These are phyloP conservation scores for Daldinia concentrica DNA, from an alignment of 495 filamentous ascomycete species.

Conservation along the genomic window DNA sequence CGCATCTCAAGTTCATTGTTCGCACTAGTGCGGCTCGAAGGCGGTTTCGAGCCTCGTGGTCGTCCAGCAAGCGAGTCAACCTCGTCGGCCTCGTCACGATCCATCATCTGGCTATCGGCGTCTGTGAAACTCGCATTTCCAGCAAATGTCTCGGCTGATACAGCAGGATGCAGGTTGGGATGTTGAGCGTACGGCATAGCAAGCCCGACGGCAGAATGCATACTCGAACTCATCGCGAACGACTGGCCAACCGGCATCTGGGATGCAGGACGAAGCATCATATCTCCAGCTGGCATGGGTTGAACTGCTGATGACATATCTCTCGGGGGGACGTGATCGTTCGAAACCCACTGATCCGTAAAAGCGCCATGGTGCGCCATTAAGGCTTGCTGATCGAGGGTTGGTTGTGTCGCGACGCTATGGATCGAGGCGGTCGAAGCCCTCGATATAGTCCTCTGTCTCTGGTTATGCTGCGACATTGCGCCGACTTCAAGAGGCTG, in stretches of 20 bases:
- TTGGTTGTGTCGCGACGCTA: slow-evolving; percentile 72
- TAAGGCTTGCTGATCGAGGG: slow-evolving; percentile 65
- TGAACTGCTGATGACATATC: slow-evolving; percentile 47
- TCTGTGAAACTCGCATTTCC: slow-evolving; percentile 70
- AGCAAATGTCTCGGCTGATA: slow-evolving; percentile 62
- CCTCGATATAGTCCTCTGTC: slow-evolving; percentile 76
- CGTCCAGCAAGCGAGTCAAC: slow-evolving; percentile 61
- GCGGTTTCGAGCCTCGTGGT: slow-evolving; percentile 65
- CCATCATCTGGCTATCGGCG: slow-evolving; percentile 71
- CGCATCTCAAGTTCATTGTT: slow-evolving; percentile 93
- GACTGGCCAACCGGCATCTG: slow-evolving; percentile 63
- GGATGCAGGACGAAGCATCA: slow-evolving; percentile 67
- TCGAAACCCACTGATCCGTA: slow-evolving; percentile 62
- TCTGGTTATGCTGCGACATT: slow-evolving; percentile 50
- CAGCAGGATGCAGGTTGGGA: slow-evolving; percentile 62
- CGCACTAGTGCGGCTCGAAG: slow-evolving; percentile 71
- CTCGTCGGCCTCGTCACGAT: slow-evolving; percentile 73
- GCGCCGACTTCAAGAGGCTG: slow-evolving; percentile 30
- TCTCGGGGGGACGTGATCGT: slow-evolving; percentile 58
- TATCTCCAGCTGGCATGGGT: slow-evolving; percentile 71
- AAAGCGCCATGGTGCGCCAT: slow-evolving; percentile 62
- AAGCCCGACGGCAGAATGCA: slow-evolving; percentile 61
- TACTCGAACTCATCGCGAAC: slow-evolving; percentile 59
- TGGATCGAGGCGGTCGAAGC: slow-evolving; percentile 87
- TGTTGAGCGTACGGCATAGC: slow-evolving; percentile 61